Conservation (phyloP, 2,329 filamentous ascomycete species). For the Diaporthe citrichinensis region DNA sequence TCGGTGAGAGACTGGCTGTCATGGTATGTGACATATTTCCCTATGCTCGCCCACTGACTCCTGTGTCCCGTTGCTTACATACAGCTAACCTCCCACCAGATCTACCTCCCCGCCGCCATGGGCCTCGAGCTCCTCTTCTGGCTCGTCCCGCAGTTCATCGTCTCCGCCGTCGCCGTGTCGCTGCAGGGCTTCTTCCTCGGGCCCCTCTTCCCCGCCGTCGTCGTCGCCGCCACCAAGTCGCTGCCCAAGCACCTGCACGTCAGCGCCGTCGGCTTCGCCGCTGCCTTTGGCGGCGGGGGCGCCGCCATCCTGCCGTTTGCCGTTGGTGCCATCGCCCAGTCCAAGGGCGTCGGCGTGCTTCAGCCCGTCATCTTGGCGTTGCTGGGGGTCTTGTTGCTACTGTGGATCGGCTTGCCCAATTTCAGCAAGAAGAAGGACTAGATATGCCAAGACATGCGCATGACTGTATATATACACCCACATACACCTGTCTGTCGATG, state of each 20-base stretch:
- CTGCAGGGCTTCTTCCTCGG: slow-evolving; percentile 86
- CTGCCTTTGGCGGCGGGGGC: slow-evolving; percentile 81
- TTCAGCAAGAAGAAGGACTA: slow-evolving; percentile 58
- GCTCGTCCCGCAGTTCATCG: slow-evolving; percentile 84
- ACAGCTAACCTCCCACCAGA: slow-evolving; percentile 44
- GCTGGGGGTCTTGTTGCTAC: slow-evolving; percentile 56
- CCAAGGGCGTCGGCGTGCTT: slow-evolving; percentile 67
- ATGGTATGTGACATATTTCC: slow-evolving; percentile 23
- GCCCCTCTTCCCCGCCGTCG: slow-evolving; percentile 80
- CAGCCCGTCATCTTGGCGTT: slow-evolving; percentile 70
- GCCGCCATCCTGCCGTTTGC: slow-evolving; percentile 77
- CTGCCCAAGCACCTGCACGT: slow-evolving; percentile 83
- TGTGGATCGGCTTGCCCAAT: slow-evolving; percentile 63
- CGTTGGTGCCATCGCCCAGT: slow-evolving; percentile 75
- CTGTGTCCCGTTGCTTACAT: slow-evolving; percentile 30
- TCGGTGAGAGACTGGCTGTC: slow-evolving; percentile 78
- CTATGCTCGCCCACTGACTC: slow-evolving; percentile 40
- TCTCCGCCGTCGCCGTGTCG: slow-evolving; percentile 79
- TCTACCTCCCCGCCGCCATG: slow-evolving; percentile 76
- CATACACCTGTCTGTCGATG: not conserved
- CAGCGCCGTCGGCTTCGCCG: slow-evolving; percentile 81
- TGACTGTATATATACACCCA: not conserved
- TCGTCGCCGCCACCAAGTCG: slow-evolving; percentile 78
- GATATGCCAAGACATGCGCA: slow-evolving; percentile 48
- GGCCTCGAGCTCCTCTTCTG: slow-evolving; percentile 81